These are phyloP conservation scores for Raphanus raphanistrum DNA, from an alignment of 345 rosid genomes.

Conservation along the genomic window DNA sequence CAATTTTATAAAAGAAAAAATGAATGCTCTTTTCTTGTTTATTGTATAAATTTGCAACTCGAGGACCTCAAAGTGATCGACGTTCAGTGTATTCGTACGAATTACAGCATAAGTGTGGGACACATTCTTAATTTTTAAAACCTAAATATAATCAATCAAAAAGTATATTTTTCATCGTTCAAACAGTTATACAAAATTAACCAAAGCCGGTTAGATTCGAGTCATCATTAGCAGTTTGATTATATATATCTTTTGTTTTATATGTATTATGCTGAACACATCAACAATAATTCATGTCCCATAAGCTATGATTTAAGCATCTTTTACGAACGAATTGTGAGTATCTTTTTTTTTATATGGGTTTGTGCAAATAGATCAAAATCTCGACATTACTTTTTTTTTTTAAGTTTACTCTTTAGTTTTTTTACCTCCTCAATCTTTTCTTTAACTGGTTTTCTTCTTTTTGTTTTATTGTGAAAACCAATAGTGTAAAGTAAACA, in stretches of 20 bases:
- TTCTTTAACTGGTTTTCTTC: conserved; percentile 22
- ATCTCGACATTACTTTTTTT: conserved; percentile 20
- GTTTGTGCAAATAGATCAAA: conserved; percentile 72
- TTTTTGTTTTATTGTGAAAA: conserved; percentile 32
- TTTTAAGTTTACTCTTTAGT: neutral
- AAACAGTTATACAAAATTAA: neutral
- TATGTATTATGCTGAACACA: conserved; percentile 27
- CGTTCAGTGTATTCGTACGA: conserved; percentile 27
- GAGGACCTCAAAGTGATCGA: conserved; percentile 21
- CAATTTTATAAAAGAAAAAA: neutral
- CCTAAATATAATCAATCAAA: neutral
- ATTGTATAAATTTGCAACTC: neutral
- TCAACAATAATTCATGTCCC: conserved; percentile 21
- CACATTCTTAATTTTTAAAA: conserved; percentile 10
- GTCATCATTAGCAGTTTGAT: conserved; percentile 23
- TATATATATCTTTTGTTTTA: conserved; percentile 12
- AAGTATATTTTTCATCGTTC: neutral
- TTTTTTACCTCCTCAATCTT: conserved; percentile 28
- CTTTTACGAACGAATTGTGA: conserved; percentile 21
- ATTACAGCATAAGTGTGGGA: conserved; percentile 3
- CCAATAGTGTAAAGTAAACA: neutral
- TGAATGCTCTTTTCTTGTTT: neutral
- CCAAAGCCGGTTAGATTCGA: conserved; percentile 23
- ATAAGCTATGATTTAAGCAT: conserved; percentile 31
- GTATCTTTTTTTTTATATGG: conserved; percentile 12